phyloP scores from a whole-genome alignment of 192 early-diverging fungal species.

The Coemansia pectinata region DNA sequence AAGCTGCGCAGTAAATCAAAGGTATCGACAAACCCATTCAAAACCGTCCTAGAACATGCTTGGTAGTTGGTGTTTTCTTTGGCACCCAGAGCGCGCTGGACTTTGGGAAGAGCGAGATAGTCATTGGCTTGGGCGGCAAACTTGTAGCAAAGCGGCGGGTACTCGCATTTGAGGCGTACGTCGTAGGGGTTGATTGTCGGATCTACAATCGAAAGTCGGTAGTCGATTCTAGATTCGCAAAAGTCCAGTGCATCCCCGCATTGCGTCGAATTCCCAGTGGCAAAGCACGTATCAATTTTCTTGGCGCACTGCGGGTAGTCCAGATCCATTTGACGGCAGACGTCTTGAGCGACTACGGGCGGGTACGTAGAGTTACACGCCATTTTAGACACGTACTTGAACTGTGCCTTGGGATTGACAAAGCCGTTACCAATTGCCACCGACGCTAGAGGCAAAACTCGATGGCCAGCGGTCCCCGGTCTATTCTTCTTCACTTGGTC shows the following conservation, averaged over 20 bases:
- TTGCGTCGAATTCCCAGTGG: background rate
- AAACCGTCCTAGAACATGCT: constrained; percentile 75
- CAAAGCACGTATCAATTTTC: constrained; percentile 6
- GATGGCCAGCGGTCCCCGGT: background rate
- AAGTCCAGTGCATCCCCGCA: constrained; percentile 39
- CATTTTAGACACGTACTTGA: constrained; percentile 73
- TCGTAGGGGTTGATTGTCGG: constrained; percentile 89
- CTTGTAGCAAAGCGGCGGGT: constrained; percentile 72
- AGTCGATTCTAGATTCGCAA: constrained; percentile 72
- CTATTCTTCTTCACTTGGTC: background rate
- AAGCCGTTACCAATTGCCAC: constrained; percentile 89
- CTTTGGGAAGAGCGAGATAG: constrained; percentile 69
- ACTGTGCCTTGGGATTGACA: constrained; percentile 79
- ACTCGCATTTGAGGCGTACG: constrained; percentile 80
- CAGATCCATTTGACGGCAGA: constrained; percentile 67
- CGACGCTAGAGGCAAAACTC: constrained; percentile 63
- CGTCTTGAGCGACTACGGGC: constrained; percentile 67
- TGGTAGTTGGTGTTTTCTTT: constrained; percentile 58
- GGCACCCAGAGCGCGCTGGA: constrained; percentile 70
- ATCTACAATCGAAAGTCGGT: constrained; percentile 63
- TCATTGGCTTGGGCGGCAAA: constrained; percentile 66
- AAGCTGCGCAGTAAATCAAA: constrained; percentile 82
- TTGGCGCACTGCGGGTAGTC: constrained; percentile 8
- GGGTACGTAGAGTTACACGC: constrained; percentile 69
- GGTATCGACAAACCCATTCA: constrained; percentile 67